These are phyloP conservation scores for Sporisorium exsertum DNA, from an alignment of 1,284 basidiomycete genomes.

Conservation along the genomic window DNA sequence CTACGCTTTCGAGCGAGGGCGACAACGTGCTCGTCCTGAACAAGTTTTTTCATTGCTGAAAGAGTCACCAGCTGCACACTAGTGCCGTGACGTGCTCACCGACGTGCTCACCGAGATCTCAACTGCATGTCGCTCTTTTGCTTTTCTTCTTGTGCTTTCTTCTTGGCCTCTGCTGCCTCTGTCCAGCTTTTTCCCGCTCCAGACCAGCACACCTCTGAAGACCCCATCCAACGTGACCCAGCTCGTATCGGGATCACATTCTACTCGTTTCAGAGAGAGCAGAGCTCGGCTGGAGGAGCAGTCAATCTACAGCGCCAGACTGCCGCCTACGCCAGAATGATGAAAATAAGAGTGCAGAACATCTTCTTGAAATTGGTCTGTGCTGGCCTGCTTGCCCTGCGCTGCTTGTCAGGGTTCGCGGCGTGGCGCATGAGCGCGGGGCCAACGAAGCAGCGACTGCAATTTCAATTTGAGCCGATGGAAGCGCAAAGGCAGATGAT, in stretches of 20 bases:
- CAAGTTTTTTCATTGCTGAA: constrained; percentile 12
- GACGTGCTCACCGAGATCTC: constrained; percentile 6
- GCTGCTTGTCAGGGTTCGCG: constrained; percentile 21
- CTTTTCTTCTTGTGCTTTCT: not conserved
- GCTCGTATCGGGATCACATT: not conserved
- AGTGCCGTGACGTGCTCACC: constrained; percentile 8
- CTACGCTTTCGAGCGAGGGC: not conserved
- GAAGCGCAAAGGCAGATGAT: not conserved
- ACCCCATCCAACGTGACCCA: not conserved
- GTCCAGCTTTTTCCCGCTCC: too few species aligned
- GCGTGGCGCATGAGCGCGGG: constrained; percentile 16
- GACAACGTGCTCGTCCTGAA: constrained; percentile 17
- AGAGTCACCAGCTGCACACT: constrained; percentile 10
- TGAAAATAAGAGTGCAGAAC: not conserved
- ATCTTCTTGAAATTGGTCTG: constrained; percentile 48
- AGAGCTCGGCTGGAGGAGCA: not conserved
- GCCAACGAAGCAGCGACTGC: constrained; percentile 13
- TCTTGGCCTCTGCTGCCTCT: not conserved
- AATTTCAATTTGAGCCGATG: not conserved
- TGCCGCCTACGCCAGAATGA: constrained; percentile 3
- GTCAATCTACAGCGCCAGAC: constrained; percentile 27
- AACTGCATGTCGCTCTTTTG: not conserved
- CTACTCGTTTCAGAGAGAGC: not conserved
- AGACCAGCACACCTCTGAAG: not conserved
- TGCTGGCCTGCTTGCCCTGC: constrained; percentile 15